Evolutionary conservation across 2,329 filamentous ascomycete species (phyloP).

Genomic region (Fusarium anthophilum): DNA sequence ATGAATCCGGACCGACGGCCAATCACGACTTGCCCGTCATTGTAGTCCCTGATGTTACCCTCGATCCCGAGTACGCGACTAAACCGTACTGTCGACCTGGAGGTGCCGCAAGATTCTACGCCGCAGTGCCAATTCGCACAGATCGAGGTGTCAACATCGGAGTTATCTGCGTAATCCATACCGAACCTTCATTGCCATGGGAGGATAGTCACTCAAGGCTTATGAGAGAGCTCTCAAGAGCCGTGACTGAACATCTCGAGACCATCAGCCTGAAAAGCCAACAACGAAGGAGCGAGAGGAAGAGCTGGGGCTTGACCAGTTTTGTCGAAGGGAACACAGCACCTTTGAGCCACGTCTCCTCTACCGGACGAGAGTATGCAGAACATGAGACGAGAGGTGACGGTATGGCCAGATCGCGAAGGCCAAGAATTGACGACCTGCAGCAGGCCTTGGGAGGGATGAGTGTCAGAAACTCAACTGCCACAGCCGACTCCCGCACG

Average conservation of each 20-base stretch:
- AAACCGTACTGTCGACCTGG: slow-evolving; percentile 39
- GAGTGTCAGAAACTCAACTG: background rate
- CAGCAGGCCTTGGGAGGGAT: background rate
- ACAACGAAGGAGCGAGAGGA: slow-evolving; percentile 47
- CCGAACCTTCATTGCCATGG: slow-evolving; percentile 25
- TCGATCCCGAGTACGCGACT: slow-evolving; percentile 43
- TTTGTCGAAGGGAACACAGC: slow-evolving; percentile 49
- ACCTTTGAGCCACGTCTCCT: background rate
- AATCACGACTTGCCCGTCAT: slow-evolving; percentile 43
- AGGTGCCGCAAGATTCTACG: slow-evolving; percentile 49
- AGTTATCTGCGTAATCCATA: slow-evolving; percentile 47
- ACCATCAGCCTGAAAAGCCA: slow-evolving; percentile 38
- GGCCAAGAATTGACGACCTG: slow-evolving; percentile 15
- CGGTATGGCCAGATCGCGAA: background rate
- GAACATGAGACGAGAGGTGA: background rate
- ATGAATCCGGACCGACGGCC: background rate
- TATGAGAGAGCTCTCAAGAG: slow-evolving; percentile 42
- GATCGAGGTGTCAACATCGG: slow-evolving; percentile 54
- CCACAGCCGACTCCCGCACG: background rate
- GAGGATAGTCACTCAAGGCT: slow-evolving; percentile 39
- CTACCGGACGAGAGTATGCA: background rate
- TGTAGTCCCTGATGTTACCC: slow-evolving; percentile 47
- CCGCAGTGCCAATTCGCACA: slow-evolving; percentile 53
- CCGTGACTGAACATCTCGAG: slow-evolving; percentile 51
- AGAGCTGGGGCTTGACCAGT: slow-evolving; percentile 49